Evolutionary conservation across 1,284 basidiomycete species (phyloP), one percentile per base, ranked within the genome.

Genomic region (Stereum hirsutum): DNA sequence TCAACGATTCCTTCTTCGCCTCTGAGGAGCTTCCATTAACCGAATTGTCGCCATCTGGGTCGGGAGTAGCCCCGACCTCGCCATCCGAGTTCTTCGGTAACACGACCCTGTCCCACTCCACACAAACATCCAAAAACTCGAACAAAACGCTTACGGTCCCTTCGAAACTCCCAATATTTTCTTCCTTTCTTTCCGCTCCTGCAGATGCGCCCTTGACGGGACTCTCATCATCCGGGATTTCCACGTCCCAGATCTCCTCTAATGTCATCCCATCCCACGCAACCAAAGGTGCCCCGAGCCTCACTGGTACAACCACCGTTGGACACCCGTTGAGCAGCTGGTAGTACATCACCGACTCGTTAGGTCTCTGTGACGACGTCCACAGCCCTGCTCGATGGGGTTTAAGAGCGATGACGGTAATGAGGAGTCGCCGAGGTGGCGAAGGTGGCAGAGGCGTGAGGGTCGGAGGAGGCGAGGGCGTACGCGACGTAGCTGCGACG

Each of bases 211-310:
- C n/a, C n/a, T n/a, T n/a, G n/a, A n/a, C n/a, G n/a, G n/a, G n/a
- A n/a, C n/a, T n/a, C 14, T 56, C 62, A 11, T 60, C 64, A 15
- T 56, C 47, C 11, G 73, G 72, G 11, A 76, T 54, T 20, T 62
- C 52, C 12, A 75, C 62, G 45, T 70, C 63, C 71, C 78, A 80
- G 12, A 83, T 52, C 46, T 75, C 57, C 50, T 74, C 70, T 21
- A 81, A 60, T 17, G 78, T 81, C 48, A 78, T 57, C 17, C 66
- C 64, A 54, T 79, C 74, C 77, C 78, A 81, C 4, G 75, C 74
- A 15, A 80, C 53, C 28, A 82, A 64, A 21, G 78, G 78, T 32
- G 73, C 72, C 25, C 79, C 78, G 5, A 68, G 50, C 54, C 72
- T 74, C 21, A 70, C 77, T 6, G 78, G 78, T 3, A 80, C 58